phyloP scores from a whole-genome alignment of 768 basidiomycete genomes.

The Pleurotus giganteus region DNA sequence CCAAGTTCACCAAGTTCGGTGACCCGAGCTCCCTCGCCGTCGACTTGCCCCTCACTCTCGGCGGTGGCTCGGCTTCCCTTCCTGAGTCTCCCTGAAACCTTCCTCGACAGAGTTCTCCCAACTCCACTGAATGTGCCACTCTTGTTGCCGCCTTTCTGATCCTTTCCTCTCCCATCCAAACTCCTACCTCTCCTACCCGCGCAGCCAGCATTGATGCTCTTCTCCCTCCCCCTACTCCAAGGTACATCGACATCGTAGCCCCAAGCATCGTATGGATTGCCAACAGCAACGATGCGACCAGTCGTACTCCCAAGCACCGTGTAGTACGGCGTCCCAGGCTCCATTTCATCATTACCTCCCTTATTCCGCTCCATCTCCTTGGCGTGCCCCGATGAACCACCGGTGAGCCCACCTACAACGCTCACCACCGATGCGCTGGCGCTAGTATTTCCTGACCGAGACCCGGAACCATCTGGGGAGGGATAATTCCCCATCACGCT shows the following conservation, averaged over 20 bases:
- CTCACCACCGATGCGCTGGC: constrained; percentile 2
- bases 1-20: background rate
- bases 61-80: constrained; percentile 4
- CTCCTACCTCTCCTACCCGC: constrained; percentile 9
- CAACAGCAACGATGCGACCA: constrained; percentile 42
- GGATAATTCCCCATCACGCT: background rate
- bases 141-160: constrained; percentile 11
- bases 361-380: constrained; percentile 17
- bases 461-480: background rate
- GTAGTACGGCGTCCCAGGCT: constrained; percentile 45
- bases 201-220: constrained; percentile 6
- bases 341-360: constrained; percentile 17
- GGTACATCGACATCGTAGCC: constrained; percentile 18
- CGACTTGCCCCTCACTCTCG: background rate
- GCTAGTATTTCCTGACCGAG: constrained; percentile 3
- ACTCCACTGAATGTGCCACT: constrained; percentile 13
- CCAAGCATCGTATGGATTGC: constrained; percentile 36
- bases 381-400: constrained; percentile 9
- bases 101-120: constrained; percentile 27
- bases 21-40: constrained; percentile 13
- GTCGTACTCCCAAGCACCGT: constrained; percentile 51
- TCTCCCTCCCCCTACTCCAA: constrained; percentile 2
- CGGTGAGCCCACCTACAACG: constrained; percentile 1
- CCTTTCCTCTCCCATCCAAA: constrained; percentile 1
- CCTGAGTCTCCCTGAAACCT: constrained; percentile 33